Evolutionary conservation across 2,329 filamentous ascomycete species (phyloP).

Genomic region (Mariannaea elegans): DNA sequence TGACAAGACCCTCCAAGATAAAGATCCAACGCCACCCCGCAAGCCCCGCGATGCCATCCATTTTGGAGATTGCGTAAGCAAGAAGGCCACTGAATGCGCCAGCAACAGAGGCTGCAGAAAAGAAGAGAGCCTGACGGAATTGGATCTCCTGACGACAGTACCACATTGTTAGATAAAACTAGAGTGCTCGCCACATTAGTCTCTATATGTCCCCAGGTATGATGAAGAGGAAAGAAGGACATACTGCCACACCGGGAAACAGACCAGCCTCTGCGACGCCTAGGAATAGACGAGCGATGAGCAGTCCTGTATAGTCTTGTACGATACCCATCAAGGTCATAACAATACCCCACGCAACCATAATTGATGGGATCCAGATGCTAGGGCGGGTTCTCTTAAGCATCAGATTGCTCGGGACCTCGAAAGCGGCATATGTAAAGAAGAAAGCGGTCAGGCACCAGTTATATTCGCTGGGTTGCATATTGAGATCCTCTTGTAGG

Average conservation of each 20-base stretch:
- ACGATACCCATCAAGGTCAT: slow-evolving; percentile 61
- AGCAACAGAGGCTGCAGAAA: slow-evolving; percentile 80
- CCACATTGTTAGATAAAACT: slow-evolving; percentile 67
- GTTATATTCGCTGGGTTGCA: background rate
- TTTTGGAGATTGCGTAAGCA: slow-evolving; percentile 74
- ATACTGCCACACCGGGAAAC: no score
- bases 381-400: slow-evolving; percentile 41
- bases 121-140: slow-evolving; percentile 75
- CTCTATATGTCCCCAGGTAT: slow-evolving; percentile 37
- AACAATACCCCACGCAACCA: slow-evolving; percentile 59
- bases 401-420: slow-evolving; percentile 9
- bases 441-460: background rate
- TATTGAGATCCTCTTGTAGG: background rate
- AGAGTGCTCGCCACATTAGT: no score
- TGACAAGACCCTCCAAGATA: slow-evolving; percentile 75
- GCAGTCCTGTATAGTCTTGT: slow-evolving; percentile 55
- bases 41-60: slow-evolving; percentile 70
- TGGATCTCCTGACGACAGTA: slow-evolving; percentile 66
- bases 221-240: slow-evolving; percentile 42
- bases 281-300: slow-evolving; percentile 67
- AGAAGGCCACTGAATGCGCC: slow-evolving; percentile 80
- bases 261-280: no score
- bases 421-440: background rate
- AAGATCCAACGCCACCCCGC: slow-evolving; percentile 73
- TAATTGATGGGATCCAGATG: slow-evolving; percentile 26